Percentiles rank a stretch among this genome's conserved stretches.
Conservation (phyloP, 2,329 filamentous ascomycete genomes). For the Penicillium sp. region DNA sequence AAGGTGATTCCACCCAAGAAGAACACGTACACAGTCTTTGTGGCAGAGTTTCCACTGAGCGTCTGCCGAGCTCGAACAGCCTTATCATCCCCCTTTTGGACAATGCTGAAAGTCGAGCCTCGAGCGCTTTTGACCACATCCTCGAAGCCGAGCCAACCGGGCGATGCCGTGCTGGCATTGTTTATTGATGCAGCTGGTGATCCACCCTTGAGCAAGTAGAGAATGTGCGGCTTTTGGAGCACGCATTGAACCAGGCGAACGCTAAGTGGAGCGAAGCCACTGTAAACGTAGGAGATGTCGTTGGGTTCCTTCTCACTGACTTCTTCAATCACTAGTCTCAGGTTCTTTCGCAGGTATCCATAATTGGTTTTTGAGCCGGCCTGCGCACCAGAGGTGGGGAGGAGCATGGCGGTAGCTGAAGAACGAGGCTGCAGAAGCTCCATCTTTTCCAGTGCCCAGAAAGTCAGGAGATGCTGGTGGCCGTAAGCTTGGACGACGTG, state of each 20-base stretch:
- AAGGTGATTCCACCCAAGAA: slow-evolving; percentile 97
- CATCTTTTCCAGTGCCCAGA: slow-evolving; percentile 86
- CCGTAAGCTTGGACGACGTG: slow-evolving; percentile 92
- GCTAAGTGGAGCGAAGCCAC: slow-evolving; percentile 91
- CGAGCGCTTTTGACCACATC: slow-evolving; percentile 86
- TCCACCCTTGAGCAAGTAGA: slow-evolving; percentile 71
- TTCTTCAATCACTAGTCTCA: slow-evolving; percentile 91
- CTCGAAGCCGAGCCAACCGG: slow-evolving; percentile 93
- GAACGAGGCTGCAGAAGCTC: slow-evolving; percentile 80
- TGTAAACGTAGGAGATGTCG: slow-evolving; percentile 97
- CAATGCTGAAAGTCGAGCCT: slow-evolving; percentile 88
- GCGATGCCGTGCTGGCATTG: slow-evolving; percentile 64
- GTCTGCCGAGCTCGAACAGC: slow-evolving; percentile 85
- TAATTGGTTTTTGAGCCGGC: slow-evolving; percentile 85
- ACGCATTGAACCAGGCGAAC: slow-evolving; percentile 91
- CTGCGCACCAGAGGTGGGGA: slow-evolving; percentile 71
- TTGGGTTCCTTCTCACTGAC: slow-evolving; percentile 94
- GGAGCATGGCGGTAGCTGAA: slow-evolving; percentile 79
- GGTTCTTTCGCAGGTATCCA: slow-evolving; percentile 80
- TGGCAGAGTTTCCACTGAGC: slow-evolving; percentile 74
- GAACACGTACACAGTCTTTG: slow-evolving; percentile 93
- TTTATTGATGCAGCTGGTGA: slow-evolving; percentile 56
- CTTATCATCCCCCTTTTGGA: slow-evolving; percentile 91
- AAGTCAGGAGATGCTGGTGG: slow-evolving; percentile 89
- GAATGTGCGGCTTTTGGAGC: slow-evolving; percentile 85